These are phyloP conservation scores for Moesziomyces sp. DNA, from an alignment of 1,284 basidiomycete genomes.

Conservation along the genomic window DNA sequence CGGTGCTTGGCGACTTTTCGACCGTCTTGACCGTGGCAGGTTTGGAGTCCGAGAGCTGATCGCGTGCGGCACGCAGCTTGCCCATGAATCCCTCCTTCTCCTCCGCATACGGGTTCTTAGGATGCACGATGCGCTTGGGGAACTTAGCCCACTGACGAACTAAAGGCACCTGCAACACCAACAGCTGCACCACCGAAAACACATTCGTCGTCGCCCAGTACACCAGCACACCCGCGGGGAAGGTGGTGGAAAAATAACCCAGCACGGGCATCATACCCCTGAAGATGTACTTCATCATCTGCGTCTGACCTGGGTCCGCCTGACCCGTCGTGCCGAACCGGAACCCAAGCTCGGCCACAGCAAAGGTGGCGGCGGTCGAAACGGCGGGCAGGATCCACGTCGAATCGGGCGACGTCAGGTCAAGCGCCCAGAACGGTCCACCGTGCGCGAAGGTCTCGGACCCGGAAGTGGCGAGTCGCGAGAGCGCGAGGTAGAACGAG, in stretches of 20 bases:
- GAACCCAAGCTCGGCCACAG: constrained; percentile 75
- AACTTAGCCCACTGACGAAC: constrained; percentile 44
- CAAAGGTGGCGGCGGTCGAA: constrained; percentile 76
- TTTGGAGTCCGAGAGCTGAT: constrained; percentile 12
- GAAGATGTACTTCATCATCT: constrained; percentile 79
- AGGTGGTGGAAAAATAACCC: constrained; percentile 74
- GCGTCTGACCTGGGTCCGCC: constrained; percentile 69
- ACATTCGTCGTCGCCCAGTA: constrained; percentile 73
- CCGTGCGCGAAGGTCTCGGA: constrained; percentile 80
- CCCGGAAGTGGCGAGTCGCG: constrained; percentile 77
- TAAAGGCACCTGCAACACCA: constrained; percentile 45
- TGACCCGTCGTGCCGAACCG: constrained; percentile 71
- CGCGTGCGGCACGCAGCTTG: constrained; percentile 23
- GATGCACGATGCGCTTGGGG: constrained; percentile 48
- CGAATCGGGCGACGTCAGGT: constrained; percentile 83
- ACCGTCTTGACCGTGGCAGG: neutral
- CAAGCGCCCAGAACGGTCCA: constrained; percentile 80
- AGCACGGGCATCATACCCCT: constrained; percentile 74
- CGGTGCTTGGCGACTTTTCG: constrained; percentile 4
- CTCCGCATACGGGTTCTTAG: constrained; percentile 42
- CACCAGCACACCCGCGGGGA: constrained; percentile 74
- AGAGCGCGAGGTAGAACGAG: constrained; percentile 85
- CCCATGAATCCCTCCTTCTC: constrained; percentile 43
- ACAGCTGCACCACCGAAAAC: constrained; percentile 72
- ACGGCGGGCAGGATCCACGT: constrained; percentile 80